phyloP scores from a whole-genome alignment of 768 basidiomycete species.

The Phaffia tasmanica region DNA sequence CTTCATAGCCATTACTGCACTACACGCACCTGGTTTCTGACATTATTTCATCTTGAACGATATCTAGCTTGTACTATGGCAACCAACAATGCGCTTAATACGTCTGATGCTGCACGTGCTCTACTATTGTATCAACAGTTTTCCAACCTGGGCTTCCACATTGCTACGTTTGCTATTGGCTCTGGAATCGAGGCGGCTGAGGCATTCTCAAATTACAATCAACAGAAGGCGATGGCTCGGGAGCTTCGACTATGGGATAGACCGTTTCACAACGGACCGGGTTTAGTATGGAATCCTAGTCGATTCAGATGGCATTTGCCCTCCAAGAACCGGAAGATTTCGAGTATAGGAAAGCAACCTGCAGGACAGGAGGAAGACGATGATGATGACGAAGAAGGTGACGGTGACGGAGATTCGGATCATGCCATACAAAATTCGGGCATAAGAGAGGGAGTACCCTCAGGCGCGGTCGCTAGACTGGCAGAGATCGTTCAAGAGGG shows the following conservation, averaged over 20 bases:
- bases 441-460: constrained; percentile 8
- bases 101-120: constrained; percentile 66
- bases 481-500: too few species aligned
- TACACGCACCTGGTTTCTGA: not conserved
- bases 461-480: not conserved
- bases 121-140: constrained; percentile 67
- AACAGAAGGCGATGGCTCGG: constrained; percentile 74
- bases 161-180: constrained; percentile 61
- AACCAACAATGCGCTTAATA: constrained; percentile 47
- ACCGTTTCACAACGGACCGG: constrained; percentile 51
- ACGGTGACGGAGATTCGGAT: constrained; percentile 25
- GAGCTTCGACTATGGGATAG: constrained; percentile 62
- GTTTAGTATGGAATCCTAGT: constrained; percentile 51
- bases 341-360: constrained; percentile 38
- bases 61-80: constrained; percentile 59
- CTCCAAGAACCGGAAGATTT: constrained; percentile 11
- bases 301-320: constrained; percentile 15
- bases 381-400: constrained; percentile 27
- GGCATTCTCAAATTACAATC: constrained; percentile 60
- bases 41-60: not conserved
- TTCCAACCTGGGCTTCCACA: constrained; percentile 71
- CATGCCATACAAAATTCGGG: not conserved
- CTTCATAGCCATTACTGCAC: not conserved
- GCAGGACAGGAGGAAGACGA: constrained; percentile 20
- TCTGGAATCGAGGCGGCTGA: constrained; percentile 61